Conservation (phyloP, 768 basidiomycete genomes). For the Boletales sp. region DNA sequence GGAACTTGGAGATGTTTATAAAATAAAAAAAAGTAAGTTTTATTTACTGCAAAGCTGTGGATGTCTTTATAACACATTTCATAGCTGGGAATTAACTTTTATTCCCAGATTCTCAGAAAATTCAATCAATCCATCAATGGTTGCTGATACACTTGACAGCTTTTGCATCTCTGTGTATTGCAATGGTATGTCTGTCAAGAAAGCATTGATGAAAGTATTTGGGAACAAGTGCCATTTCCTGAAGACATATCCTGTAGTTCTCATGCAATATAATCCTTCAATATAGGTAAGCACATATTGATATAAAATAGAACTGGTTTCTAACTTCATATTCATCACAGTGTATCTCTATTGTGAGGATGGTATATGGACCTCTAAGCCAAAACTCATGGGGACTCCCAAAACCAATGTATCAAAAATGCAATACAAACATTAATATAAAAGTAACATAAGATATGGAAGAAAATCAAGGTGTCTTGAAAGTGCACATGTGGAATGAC, state of each 20-base stretch:
- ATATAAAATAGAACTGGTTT: neutral
- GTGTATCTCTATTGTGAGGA: neutral
- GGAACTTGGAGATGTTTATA: neutral
- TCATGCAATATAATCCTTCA: neutral
- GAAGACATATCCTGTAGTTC: neutral
- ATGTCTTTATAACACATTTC: no score
- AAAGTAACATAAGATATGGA: neutral
- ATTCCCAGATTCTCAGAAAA: neutral
- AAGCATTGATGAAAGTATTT: neutral
- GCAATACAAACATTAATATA: neutral
- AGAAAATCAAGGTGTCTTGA: neutral
- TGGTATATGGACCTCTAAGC: slow-evolving; percentile 1
- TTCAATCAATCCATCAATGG: neutral
- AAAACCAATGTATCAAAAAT: neutral
- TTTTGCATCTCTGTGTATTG: neutral
- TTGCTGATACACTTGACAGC: neutral
- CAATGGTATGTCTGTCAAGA: neutral
- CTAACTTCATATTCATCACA: neutral
- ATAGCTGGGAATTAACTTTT: neutral
- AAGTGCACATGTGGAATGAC: neutral
- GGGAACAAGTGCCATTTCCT: neutral
- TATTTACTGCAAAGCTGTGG: neutral
- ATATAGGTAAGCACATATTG: neutral
- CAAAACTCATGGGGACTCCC: slow-evolving; percentile 2
- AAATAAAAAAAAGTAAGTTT: neutral